phyloP scores from a whole-genome alignment of 2,329 filamentous ascomycete species.

The Phaeophleospora eucalypticola region DNA sequence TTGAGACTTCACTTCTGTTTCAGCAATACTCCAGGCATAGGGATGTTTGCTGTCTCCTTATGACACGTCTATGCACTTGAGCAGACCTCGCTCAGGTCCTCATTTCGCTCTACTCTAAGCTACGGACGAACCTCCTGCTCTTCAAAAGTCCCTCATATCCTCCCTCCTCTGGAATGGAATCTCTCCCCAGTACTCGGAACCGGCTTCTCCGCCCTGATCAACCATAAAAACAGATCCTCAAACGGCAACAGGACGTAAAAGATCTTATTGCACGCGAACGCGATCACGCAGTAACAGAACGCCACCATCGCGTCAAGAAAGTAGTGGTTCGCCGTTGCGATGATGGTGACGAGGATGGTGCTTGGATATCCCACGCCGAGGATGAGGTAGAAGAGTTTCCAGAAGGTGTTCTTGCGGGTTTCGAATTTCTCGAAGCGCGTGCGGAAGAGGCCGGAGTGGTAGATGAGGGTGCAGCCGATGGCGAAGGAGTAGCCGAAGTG shows the following conservation, averaged over 20 bases:
- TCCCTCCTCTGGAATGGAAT: constrained; percentile 26
- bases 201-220: constrained; percentile 48
- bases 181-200: constrained; percentile 50
- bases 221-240: constrained; percentile 49
- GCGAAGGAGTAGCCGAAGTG: constrained; percentile 52
- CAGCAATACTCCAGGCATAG: too few species aligned
- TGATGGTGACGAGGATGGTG: constrained; percentile 54
- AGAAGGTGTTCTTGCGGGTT: constrained; percentile 38
- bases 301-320: constrained; percentile 51
- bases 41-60: too few species aligned
- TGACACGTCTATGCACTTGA: too few species aligned
- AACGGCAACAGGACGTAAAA: constrained; percentile 49
- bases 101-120: too few species aligned
- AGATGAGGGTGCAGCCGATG: constrained; percentile 48
- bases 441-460: constrained; percentile 42
- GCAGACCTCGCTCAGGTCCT: too few species aligned
- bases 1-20: too few species aligned
- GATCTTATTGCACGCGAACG: constrained; percentile 46
- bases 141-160: constrained; percentile 6
- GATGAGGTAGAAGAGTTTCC: constrained; percentile 43
- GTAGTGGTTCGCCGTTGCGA: constrained; percentile 59
- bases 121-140: too few species aligned
- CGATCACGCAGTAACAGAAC: constrained; percentile 40
- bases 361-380: constrained; percentile 51
- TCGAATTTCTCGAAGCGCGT: constrained; percentile 42